Percentiles rank a stretch among this genome's conserved stretches.
phyloP scores from a whole-genome alignment of 108 stramenopile species.

The Conticribra guillardii region DNA sequence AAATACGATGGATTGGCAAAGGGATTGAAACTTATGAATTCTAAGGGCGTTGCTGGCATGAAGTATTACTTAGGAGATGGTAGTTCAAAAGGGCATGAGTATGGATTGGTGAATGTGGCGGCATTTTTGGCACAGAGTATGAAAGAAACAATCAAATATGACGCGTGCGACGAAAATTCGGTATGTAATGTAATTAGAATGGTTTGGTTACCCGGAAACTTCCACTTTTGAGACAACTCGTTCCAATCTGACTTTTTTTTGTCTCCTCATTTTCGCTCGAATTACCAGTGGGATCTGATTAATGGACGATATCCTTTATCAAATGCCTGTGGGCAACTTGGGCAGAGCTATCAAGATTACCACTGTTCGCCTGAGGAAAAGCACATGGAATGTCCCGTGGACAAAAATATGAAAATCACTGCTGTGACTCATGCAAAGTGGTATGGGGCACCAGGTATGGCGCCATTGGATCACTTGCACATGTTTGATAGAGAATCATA shows the following conservation, averaged over 20 bases:
- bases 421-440: constrained; percentile 23
- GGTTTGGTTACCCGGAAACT: too few relatives aligned
- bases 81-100: constrained; percentile 18
- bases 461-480: too few relatives aligned
- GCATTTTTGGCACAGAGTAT: constrained; percentile 59
- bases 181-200: too few relatives aligned
- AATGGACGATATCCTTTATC: constrained; percentile 19
- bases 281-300: constrained; percentile 22
- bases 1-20: constrained; percentile 22
- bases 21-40: constrained; percentile 30
- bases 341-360: constrained; percentile 19
- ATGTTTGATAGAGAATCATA: too few relatives aligned
- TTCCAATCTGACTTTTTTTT: too few relatives aligned
- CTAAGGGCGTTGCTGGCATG: constrained; percentile 33
- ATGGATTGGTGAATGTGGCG: constrained; percentile 54
- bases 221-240: too few relatives aligned
- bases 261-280: too few relatives aligned
- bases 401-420: constrained; percentile 24
- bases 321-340: constrained; percentile 24
- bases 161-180: constrained; percentile 41
- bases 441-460: constrained; percentile 22
- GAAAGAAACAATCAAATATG: constrained; percentile 60
- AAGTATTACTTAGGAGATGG: constrained; percentile 43
- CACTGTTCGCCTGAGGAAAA: constrained; percentile 11
- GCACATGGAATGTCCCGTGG: constrained; percentile 21